Conservation (phyloP, 192 early-diverging fungal genomes). For the Linnemannia schmuckeri region DNA sequence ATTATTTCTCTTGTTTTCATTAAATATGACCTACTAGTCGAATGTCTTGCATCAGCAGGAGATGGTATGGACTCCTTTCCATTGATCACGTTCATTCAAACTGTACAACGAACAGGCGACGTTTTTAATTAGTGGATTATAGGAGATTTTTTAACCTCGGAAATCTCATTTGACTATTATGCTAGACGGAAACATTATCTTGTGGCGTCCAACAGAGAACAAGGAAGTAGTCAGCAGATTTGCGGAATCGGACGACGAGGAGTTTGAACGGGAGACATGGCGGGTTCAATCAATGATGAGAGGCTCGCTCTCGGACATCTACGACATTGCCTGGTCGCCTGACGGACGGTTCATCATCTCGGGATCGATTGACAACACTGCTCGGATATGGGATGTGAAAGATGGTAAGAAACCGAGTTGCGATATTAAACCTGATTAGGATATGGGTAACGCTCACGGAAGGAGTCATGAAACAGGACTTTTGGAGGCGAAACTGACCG, state of each 20-base stretch:
- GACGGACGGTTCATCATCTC: constrained; percentile 84
- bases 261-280: constrained; percentile 84
- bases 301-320: constrained; percentile 85
- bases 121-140: too few relatives aligned
- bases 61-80: constrained; percentile 69
- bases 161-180: constrained; percentile 1
- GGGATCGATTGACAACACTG: constrained; percentile 90
- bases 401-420: constrained; percentile 64
- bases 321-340: constrained; percentile 95
- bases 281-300: constrained; percentile 76
- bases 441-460: neutral
- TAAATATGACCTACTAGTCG: constrained; percentile 46
- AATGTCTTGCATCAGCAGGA: constrained; percentile 87
- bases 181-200: constrained; percentile 85
- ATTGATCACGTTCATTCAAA: neutral
- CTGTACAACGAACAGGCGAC: neutral
- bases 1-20: neutral
- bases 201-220: constrained; percentile 82
- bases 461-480: neutral
- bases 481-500: neutral
- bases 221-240: constrained; percentile 58
- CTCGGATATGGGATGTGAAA: constrained; percentile 86
- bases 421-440: neutral
- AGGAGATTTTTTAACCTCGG: neutral
- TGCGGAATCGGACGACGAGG: constrained; percentile 63